Percentiles rank a stretch among this genome's conserved stretches.
Evolutionary conservation across 1,284 basidiomycete species (phyloP).

Genomic region (Malassezia dermatis): DNA sequence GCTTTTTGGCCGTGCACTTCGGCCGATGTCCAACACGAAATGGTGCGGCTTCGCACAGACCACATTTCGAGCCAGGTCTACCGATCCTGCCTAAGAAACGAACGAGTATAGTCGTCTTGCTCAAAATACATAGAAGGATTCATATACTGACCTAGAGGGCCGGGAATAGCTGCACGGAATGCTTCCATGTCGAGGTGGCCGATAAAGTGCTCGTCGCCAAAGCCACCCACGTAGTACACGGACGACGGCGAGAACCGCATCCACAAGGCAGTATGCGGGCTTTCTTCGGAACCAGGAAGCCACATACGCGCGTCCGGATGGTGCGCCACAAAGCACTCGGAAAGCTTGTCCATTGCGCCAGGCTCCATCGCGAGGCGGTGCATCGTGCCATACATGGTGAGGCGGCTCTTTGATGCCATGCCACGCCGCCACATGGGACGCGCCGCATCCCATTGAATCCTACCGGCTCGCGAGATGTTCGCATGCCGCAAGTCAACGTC

Average conservation of each 20-base stretch:
- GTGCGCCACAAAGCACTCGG: constrained; percentile 25
- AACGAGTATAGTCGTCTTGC: neutral
- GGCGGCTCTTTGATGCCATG: constrained; percentile 40
- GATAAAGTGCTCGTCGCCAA: constrained; percentile 45
- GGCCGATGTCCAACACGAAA: neutral
- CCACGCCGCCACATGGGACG: constrained; percentile 38
- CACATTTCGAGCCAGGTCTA: neutral
- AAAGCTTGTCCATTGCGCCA: constrained; percentile 5
- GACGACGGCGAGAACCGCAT: constrained; percentile 28
- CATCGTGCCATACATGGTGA: constrained; percentile 39
- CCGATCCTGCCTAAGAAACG: no score
- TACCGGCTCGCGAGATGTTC: neutral
- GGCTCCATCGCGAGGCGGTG: constrained; percentile 13
- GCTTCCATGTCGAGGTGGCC: constrained; percentile 29
- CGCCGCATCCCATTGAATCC: constrained; percentile 22
- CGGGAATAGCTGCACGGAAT: constrained; percentile 8
- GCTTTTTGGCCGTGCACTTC: neutral
- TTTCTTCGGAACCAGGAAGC: constrained; percentile 28
- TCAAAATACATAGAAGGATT: neutral
- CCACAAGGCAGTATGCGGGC: constrained; percentile 39
- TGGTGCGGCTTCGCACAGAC: neutral
- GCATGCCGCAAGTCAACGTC: constrained; percentile 30
- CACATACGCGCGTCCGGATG: constrained; percentile 38
- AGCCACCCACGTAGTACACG: constrained; percentile 42
- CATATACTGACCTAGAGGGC: neutral